Evolutionary conservation across 345 rosid species (phyloP), one percentile per base, ranked within the genome.

Genomic region (Arabidopsis arenosa): DNA sequence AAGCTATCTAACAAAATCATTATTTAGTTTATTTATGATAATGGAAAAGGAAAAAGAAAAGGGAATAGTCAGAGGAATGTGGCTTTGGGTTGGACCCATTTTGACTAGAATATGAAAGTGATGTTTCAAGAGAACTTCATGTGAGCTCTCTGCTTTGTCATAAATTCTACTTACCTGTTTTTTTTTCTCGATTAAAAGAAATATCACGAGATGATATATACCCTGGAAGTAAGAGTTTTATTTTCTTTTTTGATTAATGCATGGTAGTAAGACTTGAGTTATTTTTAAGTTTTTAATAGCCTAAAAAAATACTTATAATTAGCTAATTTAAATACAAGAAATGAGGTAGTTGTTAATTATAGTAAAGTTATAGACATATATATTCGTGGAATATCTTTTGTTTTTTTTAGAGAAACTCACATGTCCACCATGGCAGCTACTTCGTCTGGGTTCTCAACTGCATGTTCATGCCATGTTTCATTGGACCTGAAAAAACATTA

Each of bases 401-500:
- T 58, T 56, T 41, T 18, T 23, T 14, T 33, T 11, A 52, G 64
- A 73, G 45, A 80, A 61, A 85, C 96, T 88, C 80, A 93, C 98
- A 79, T 85, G 75, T 88, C 88, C 70, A 93, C 97, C 88, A 83
- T 80, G 23, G 94, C 81, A 75, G 88, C 94, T 39, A 91, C 80
- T 66, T 82, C 86, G 36, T 86, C 96, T 51, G 96, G 97, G 77
- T 91, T 75, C 26, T 89, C 86, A 35, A 86, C 84, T 0, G 90
- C 87, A 73, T 91, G 90, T 78, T 82, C 84, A 58, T 75, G 85
- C 96, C 90, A 77, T 33, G 75, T 75, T 28, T 82, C 84, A 59
- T 80, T 85, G 6, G 81, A 74, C 81, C 93, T 85, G 84, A 5
- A 78, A 23, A 56, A 45, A 28, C 72, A 77, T 64, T 36, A 4